Evolutionary conservation across 345 rosid genomes (phyloP), one percentile per base, ranked within the genome.

Genomic region (Pistacia integerrima): DNA sequence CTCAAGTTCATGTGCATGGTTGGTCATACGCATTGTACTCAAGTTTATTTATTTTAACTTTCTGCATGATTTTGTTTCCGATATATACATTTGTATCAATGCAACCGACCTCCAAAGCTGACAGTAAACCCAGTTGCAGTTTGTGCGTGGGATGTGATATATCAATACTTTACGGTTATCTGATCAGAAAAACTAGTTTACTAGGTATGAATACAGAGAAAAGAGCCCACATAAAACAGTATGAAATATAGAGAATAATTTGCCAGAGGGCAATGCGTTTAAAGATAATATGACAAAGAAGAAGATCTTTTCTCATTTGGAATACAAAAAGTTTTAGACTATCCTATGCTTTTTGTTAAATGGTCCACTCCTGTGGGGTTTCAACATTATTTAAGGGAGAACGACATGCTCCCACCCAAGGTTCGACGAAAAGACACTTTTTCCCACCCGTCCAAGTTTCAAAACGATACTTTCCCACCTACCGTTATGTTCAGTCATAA

Each of bases 261-360:
- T 74, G 74, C 67, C 44, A 6, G 51, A 36, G 9, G 59, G 71
- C 56, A 57, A 55, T 69, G 73, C 28, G 77, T 73, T 84, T 74
- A 64, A 74, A 61, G 72, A 79, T 66, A 80, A 51, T 33, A n/a
- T 60, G 86, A 83, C 82, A 80, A 77, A 69, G 77, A 73, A 61
- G 75, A 67, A 76, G 66, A 76, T 72, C 77, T 54, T 73, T 78
- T 61, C 70, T 66, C 56, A 20, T 61, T 25, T 11, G 67, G 54
- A 12, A 64, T 57, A 69, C 71, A 55, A 54, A 73, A 66, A 81
- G 74, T 75, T 41, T 41, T 65, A 20, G 74, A 76, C 30, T 65
- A 56, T 70, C 52, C 30, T 30, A 35, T 69, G 68, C 66, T 80
- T 69, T 73, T 78, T 74, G 54, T 64, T 41, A 1, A 41, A 54